phyloP scores from a whole-genome alignment of 2,329 filamentous ascomycete genomes.

The Aspergillus niger region DNA sequence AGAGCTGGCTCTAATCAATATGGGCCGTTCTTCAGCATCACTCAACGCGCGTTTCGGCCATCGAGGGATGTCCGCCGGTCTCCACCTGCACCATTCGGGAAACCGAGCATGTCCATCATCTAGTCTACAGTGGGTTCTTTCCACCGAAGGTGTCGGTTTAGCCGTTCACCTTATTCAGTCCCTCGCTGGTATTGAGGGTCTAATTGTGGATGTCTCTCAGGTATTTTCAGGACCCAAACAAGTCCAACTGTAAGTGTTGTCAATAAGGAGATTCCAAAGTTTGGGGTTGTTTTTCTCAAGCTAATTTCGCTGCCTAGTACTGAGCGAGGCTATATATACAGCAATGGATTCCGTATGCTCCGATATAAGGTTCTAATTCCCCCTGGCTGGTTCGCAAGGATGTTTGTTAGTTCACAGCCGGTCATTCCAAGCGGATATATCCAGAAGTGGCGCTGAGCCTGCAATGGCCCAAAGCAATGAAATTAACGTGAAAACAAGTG shows the following conservation, averaged over 20 bases:
- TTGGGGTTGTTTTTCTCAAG: too few species aligned
- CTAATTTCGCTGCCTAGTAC: not conserved
- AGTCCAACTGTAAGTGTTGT: too few species aligned
- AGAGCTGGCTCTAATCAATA: not conserved
- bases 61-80: not conserved
- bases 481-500: too few species aligned
- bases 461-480: too few species aligned
- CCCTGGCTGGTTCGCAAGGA: not conserved
- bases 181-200: not conserved
- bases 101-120: not conserved
- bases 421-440: not conserved
- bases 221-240: too few species aligned
- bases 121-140: not conserved
- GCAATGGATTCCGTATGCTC: not conserved
- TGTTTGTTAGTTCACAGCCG: not conserved
- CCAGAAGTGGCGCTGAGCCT: too few species aligned
- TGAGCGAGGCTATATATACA: not conserved
- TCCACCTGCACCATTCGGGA: not conserved
- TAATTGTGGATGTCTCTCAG: not conserved
- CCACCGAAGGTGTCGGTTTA: not conserved
- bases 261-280: too few species aligned
- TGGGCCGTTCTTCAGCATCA: not conserved
- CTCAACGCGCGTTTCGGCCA: not conserved
- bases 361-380: not conserved
- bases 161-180: not conserved